A percentile compares a stretch with the other conserved stretches of the same genome.
phyloP scores from a whole-genome alignment of 805 yeast species.

The Monosporozyma siamensis region DNA sequence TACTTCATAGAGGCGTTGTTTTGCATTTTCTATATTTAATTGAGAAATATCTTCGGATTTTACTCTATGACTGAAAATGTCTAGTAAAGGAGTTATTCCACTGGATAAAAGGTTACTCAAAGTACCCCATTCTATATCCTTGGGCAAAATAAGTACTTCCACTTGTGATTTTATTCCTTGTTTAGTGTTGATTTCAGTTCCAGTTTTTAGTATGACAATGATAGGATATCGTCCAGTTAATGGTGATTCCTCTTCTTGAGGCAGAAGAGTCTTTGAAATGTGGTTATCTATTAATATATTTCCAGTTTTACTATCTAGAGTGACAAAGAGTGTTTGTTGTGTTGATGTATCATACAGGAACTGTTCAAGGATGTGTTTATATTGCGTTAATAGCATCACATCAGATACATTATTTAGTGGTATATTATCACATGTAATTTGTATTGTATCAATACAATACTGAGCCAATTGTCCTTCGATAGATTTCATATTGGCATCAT shows the following conservation, averaged over 20 bases:
- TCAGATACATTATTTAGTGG: neutral
- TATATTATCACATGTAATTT: neutral
- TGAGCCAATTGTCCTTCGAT: neutral
- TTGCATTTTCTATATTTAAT: conserved; percentile 34
- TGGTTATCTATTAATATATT: neutral
- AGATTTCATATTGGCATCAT: neutral
- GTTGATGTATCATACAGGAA: neutral
- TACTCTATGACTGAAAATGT: conserved; percentile 28
- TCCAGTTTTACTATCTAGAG: neutral
- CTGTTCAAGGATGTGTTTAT: neutral
- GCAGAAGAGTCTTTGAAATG: neutral
- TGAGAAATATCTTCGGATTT: conserved; percentile 19
- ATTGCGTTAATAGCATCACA: neutral
- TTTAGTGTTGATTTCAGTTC: neutral
- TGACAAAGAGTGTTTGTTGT: neutral
- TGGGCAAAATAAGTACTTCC: conserved; percentile 31
- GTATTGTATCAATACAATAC: neutral
- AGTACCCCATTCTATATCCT: conserved; percentile 33
- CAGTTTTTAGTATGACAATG: neutral
- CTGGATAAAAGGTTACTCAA: conserved; percentile 50
- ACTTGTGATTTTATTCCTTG: conserved; percentile 20
- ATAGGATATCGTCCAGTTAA: neutral
- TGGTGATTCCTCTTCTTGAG: neutral
- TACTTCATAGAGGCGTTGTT: conserved; percentile 59
- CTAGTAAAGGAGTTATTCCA: conserved; percentile 66